Evolutionary conservation across 805 yeast genomes (phyloP), one percentile per base, ranked within the genome.

Genomic region (Saccharomycopsis selenospora): DNA sequence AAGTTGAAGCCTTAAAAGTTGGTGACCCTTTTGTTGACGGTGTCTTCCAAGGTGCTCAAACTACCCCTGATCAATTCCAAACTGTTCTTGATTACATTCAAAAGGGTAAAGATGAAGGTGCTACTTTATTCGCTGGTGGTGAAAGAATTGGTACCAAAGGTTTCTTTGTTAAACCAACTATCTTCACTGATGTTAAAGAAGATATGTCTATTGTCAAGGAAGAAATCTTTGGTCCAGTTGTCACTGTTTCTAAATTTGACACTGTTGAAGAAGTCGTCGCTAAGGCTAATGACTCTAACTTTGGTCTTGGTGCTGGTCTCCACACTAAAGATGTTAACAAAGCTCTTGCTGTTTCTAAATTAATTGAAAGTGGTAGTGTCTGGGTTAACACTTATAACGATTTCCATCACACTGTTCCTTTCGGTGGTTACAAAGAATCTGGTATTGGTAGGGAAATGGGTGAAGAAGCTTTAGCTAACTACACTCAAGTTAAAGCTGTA

Each of bases 371-470:
- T 52, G 98, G 98, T 63, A 85, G 91, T 50, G 80, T 90, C 57
- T 91, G 95, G 91, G 77, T 89, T 57, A 90, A 90, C 78, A 79
- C 89, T 51, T 82, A 87, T 68, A 89, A 89, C 68, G 93, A 86
- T 62, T 82, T 88, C 76, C 89, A 89, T 67, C 82, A 74, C 61
- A 73, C 77, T 66, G 84, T 90, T 66, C 96, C 96, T 61, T 90
- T 90, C 66, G 96, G 96, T 59, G 96, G 96, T 42, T 85, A 74
- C 72, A 87, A 87, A 66, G 80, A 81, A 75, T 82, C 93, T 50
- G 98, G 98, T 67, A 72, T 84, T 54, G 97, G 98, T 62, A 79
- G 95, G 67, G 96, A 91, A 73, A 80, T 89, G 76, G 96, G 96
- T 61, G 77, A 76, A 53, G 90, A 87, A 56, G 95, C 95, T 50